A percentile compares a stretch with the other conserved stretches of the same genome.
Conservation (phyloP, 345 rosid species). For the Brassica nigra region DNA sequence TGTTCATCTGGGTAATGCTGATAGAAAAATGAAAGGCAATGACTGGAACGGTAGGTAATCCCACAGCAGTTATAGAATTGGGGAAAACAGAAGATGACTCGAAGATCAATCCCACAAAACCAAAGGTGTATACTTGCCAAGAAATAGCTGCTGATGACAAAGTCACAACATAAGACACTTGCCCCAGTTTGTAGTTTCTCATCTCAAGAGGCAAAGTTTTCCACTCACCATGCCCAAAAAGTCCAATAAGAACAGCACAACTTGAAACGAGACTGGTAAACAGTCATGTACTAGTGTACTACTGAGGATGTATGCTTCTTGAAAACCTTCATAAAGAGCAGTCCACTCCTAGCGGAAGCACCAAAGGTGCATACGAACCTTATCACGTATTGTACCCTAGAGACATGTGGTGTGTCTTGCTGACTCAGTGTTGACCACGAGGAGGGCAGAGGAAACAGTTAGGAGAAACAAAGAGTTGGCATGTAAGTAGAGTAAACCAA, state of each 20-base stretch:
- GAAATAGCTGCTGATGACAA: not conserved
- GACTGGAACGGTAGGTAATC: conserved; percentile 57
- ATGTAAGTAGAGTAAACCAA: conserved; percentile 45
- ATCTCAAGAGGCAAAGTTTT: not conserved
- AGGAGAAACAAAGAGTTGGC: conserved; percentile 51
- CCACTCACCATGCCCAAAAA: not conserved
- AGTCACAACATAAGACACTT: not conserved
- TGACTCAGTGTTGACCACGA: conserved; percentile 38
- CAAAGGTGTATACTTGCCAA: conserved; percentile 40
- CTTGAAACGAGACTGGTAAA: conserved; percentile 46
- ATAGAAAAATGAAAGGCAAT: no score
- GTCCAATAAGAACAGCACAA: not conserved
- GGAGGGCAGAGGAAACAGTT: conserved; percentile 53
- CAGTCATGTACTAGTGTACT: conserved; percentile 46
- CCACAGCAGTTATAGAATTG: conserved; percentile 48
- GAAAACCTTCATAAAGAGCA: conserved; percentile 43
- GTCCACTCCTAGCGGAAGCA: conserved; percentile 48
- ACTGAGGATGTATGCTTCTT: conserved; percentile 41
- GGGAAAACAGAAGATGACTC: conserved; percentile 65
- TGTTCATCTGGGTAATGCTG: not conserved
- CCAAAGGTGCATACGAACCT: conserved; percentile 53
- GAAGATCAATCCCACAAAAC: conserved; percentile 52
- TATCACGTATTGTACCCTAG: conserved; percentile 28
- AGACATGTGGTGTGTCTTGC: conserved; percentile 15
- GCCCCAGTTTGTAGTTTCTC: not conserved